Percentiles rank a stretch among this genome's conserved stretches.
phyloP scores from a whole-genome alignment of 2,329 filamentous ascomycete species.

The Monilinia vaccinii-corymbosi region DNA sequence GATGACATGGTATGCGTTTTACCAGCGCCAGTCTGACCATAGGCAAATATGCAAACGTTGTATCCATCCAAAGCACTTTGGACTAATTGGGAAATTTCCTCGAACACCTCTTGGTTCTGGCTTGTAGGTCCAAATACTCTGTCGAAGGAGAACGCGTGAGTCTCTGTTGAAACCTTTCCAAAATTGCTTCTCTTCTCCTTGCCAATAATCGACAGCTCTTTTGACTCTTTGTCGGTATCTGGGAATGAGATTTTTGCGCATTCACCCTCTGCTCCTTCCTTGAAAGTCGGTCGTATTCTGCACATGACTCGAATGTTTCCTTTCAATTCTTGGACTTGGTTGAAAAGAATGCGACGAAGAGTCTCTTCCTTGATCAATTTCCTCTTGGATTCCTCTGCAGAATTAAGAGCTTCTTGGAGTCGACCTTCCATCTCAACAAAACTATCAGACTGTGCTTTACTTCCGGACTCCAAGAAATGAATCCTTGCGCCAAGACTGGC shows the following conservation, averaged over 20 bases:
- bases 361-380: constrained; percentile 90
- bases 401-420: constrained; percentile 66
- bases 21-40: constrained; percentile 92
- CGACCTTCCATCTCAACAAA: constrained; percentile 74
- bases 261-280: constrained; percentile 46
- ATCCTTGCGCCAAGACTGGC: constrained; percentile 72
- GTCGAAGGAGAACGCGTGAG: constrained; percentile 83
- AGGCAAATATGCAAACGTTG: constrained; percentile 98
- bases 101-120: constrained; percentile 81
- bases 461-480: constrained; percentile 82
- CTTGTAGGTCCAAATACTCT: constrained; percentile 75
- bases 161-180: constrained; percentile 66
- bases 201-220: constrained; percentile 76
- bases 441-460: constrained; percentile 77
- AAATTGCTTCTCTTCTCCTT: constrained; percentile 78
- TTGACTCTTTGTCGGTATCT: constrained; percentile 69
- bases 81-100: constrained; percentile 92
- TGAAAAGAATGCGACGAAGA: constrained; percentile 82
- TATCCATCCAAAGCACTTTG: constrained; percentile 95
- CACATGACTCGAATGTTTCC: constrained; percentile 99
- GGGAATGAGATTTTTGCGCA: constrained; percentile 72
- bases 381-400: constrained; percentile 61
- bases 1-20: constrained; percentile 97
- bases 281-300: constrained; percentile 71
- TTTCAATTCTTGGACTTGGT: constrained; percentile 95